Evolutionary conservation across 2,329 filamentous ascomycete genomes (phyloP).

Genomic region (Didymellaceae sp.): DNA sequence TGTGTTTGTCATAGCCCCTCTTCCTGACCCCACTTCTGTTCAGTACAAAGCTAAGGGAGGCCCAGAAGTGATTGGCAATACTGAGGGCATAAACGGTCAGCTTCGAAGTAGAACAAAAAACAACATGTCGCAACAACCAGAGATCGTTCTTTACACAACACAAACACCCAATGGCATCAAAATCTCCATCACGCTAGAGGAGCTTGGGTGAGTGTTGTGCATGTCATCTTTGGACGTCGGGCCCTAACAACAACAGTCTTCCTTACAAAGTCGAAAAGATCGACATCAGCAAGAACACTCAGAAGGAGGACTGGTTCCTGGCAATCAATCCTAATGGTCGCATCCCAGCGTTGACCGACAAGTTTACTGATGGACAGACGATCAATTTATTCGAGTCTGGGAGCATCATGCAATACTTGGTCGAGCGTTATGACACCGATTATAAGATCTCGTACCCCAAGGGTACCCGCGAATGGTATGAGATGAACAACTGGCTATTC

Average conservation of each 20-base stretch:
- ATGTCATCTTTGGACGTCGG: neutral
- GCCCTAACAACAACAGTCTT: slow-evolving; percentile 49
- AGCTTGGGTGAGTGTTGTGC: slow-evolving; percentile 64
- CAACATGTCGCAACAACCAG: slow-evolving; percentile 50
- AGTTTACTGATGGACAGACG: slow-evolving; percentile 71
- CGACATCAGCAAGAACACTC: slow-evolving; percentile 75
- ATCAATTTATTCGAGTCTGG: slow-evolving; percentile 85
- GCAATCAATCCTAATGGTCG: slow-evolving; percentile 93
- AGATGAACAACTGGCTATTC: slow-evolving; percentile 75
- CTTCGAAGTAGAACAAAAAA: neutral
- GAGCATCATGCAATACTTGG: slow-evolving; percentile 83
- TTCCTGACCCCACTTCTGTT: slow-evolving; percentile 23
- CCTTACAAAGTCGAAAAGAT: slow-evolving; percentile 79
- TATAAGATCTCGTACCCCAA: slow-evolving; percentile 81
- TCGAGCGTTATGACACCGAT: slow-evolving; percentile 79
- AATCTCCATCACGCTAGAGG: slow-evolving; percentile 83
- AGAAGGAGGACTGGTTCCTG: slow-evolving; percentile 87
- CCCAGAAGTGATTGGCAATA: neutral
- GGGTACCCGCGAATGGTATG: slow-evolving; percentile 76
- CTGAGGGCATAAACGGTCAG: neutral
- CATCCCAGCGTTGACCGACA: slow-evolving; percentile 84
- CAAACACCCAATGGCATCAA: slow-evolving; percentile 92
- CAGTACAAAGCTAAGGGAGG: slow-evolving; percentile 10
- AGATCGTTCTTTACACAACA: slow-evolving; percentile 82
- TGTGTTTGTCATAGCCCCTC: slow-evolving; percentile 39